Evolutionary conservation across 2,329 filamentous ascomycete genomes (phyloP), one percentile per base, ranked within the genome.

Genomic region (Atkinsonella texensis): DNA sequence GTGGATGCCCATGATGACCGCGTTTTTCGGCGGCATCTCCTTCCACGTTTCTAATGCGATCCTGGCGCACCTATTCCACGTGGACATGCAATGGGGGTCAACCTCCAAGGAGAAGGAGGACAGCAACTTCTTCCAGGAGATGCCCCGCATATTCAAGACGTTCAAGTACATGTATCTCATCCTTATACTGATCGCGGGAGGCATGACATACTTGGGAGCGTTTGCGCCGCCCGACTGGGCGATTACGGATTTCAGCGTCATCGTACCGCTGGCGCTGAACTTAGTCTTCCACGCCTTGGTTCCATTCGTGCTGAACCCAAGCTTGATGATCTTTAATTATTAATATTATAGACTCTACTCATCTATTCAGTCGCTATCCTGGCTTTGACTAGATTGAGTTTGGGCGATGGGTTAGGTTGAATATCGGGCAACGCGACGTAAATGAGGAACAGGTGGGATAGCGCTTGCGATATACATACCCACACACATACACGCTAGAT

Each of bases 241-340:
- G 51, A 80, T 85, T 61, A 72, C 69, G 40, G 67, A 79, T 39
- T 67, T 82, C 11, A 64, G 72, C 61, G 78, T 78, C 42, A 79
- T 84, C 58, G 80, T 72, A 58, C 81, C 81, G 20, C 63, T 84
- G 23, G 65, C 64, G 20, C 69, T 69, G 39, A 66, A 78, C 17
- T 41, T 58, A n/a, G 52, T 48, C 6, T 48, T 58, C 8, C 56
- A 58, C 43, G 77, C 82, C 60, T 63, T 78, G 41, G 63, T 83
- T 53, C 80, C 80, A 10, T 73, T 84, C 47, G 71, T 72, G 52
- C 65, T 84, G 54, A 84, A 84, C 58, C 81, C 81, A 18, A 78
- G 77, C 48, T 61, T 84, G 67, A 83, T 84, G 79, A 44, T 59
- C 15, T 60, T 58, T 50, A 59, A 58, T 45, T 60, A 59, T 32